Evolutionary conservation across 805 yeast species (phyloP).

Genomic region (Starmerella kuoi): DNA sequence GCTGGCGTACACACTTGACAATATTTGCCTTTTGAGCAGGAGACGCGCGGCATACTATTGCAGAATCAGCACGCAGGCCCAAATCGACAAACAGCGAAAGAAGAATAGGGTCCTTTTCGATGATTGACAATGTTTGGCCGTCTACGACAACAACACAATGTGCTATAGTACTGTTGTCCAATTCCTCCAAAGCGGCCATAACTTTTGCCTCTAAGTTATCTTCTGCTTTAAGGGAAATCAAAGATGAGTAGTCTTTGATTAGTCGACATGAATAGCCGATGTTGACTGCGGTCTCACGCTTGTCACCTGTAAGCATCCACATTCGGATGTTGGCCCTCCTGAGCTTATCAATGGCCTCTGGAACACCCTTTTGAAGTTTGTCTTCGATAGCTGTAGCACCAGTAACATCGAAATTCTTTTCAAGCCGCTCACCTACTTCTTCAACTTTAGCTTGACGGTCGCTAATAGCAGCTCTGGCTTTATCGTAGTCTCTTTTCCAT

Average conservation of each 20-base stretch:
- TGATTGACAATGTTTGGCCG: constrained; percentile 67
- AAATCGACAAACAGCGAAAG: constrained; percentile 70
- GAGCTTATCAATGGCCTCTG: constrained; percentile 83
- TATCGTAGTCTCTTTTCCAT: constrained; percentile 59
- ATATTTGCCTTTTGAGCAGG: constrained; percentile 92
- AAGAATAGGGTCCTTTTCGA: constrained; percentile 62
- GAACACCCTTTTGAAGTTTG: constrained; percentile 91
- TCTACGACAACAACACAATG: constrained; percentile 92
- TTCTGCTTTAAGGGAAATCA: constrained; percentile 47
- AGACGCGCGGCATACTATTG: constrained; percentile 89
- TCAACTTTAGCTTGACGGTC: constrained; percentile 60
- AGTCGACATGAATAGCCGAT: constrained; percentile 90
- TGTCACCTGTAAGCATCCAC: constrained; percentile 99
- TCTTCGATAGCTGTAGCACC: constrained; percentile 98
- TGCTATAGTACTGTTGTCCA: constrained; percentile 64
- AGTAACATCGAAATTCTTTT: constrained; percentile 49
- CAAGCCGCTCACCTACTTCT: constrained; percentile 59
- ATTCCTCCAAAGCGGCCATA: constrained; percentile 61
- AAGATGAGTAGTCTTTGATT: constrained; percentile 85
- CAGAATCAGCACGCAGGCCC: constrained; percentile 79
- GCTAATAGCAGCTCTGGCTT: constrained; percentile 63
- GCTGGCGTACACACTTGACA: constrained; percentile 69
- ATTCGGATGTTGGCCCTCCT: constrained; percentile 85
- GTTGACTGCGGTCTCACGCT: constrained; percentile 93
- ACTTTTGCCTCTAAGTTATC: constrained; percentile 57